Evolutionary conservation across 1,284 basidiomycete species (phyloP).

Genomic region (Meira nashicola): DNA sequence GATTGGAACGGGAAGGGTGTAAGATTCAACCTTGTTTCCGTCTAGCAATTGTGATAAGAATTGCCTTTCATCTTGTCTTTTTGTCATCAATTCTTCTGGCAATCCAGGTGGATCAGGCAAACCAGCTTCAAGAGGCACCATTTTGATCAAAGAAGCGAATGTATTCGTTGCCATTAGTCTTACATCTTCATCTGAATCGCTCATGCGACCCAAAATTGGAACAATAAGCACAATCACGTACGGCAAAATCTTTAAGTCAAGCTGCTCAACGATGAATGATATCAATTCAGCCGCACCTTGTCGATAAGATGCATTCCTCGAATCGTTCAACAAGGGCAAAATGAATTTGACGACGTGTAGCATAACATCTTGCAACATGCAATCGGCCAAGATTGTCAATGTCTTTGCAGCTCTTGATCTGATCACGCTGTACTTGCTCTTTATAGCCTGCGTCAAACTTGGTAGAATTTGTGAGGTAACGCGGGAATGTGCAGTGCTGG

Average conservation of each 20-base stretch:
- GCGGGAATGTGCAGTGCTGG: slow-evolving; percentile 56
- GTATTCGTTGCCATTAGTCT: slow-evolving; percentile 90
- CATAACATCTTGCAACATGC: slow-evolving; percentile 82
- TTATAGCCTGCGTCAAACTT: slow-evolving; percentile 68
- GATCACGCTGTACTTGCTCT: slow-evolving; percentile 80
- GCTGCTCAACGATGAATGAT: slow-evolving; percentile 81
- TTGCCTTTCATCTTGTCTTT: slow-evolving; percentile 71
- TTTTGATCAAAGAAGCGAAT: slow-evolving; percentile 96
- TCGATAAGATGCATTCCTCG: slow-evolving; percentile 69
- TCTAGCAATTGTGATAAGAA: slow-evolving; percentile 89
- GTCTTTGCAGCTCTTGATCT: slow-evolving; percentile 80
- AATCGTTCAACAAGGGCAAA: slow-evolving; percentile 79
- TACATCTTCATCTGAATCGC: slow-evolving; percentile 84
- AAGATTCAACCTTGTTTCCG: slow-evolving; percentile 75
- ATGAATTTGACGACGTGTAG: slow-evolving; percentile 77
- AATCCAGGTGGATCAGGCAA: slow-evolving; percentile 91
- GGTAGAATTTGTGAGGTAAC: slow-evolving; percentile 70
- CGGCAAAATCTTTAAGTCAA: slow-evolving; percentile 90
- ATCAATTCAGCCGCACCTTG: slow-evolving; percentile 81
- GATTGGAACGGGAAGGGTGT: slow-evolving; percentile 78
- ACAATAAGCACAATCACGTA: slow-evolving; percentile 97
- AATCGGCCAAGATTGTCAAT: slow-evolving; percentile 79
- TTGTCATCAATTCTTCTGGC: slow-evolving; percentile 77
- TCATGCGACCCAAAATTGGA: slow-evolving; percentile 94
- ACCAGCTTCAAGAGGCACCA: slow-evolving; percentile 97